Evolutionary conservation across 1,284 basidiomycete species (phyloP).

Genomic region (Papiliotrema flavescens): DNA sequence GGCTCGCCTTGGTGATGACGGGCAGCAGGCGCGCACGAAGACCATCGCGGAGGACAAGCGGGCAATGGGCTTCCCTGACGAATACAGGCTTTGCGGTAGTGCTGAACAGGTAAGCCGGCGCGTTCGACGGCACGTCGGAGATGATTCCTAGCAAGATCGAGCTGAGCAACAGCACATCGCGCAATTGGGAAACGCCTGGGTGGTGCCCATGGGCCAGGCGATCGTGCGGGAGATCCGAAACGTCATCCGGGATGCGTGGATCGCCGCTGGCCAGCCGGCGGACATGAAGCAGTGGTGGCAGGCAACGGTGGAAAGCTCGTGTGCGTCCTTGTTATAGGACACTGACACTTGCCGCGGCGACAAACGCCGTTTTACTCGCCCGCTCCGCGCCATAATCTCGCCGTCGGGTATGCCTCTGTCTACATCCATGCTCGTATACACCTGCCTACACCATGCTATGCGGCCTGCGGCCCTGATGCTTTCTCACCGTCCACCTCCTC

Average conservation of each 20-base stretch:
- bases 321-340: too few relatives aligned
- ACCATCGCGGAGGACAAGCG: slow-evolving; percentile 6
- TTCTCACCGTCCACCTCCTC: not conserved
- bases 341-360: too few relatives aligned
- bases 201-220: slow-evolving; percentile 1
- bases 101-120: slow-evolving; percentile 1
- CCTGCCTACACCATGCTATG: too few relatives aligned
- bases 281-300: slow-evolving; percentile 1
- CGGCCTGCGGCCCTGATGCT: too few relatives aligned
- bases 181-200: slow-evolving; percentile 6
- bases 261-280: not conserved
- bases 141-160: not conserved
- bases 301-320: too few relatives aligned
- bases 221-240: slow-evolving; percentile 1
- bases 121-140: too few relatives aligned
- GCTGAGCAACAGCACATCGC: slow-evolving; percentile 3
- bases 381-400: too few relatives aligned
- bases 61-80: slow-evolving; percentile 9
- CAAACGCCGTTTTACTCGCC: too few relatives aligned
- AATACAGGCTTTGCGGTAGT: not conserved
- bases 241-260: slow-evolving; percentile 3
- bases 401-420: too few relatives aligned
- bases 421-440: too few relatives aligned
- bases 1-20: not conserved
- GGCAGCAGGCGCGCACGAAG: slow-evolving; percentile 5